Evolutionary conservation across 2,329 filamentous ascomycete species (phyloP), one percentile per base, ranked within the genome.

Genomic region (Fusarium caatingaense): DNA sequence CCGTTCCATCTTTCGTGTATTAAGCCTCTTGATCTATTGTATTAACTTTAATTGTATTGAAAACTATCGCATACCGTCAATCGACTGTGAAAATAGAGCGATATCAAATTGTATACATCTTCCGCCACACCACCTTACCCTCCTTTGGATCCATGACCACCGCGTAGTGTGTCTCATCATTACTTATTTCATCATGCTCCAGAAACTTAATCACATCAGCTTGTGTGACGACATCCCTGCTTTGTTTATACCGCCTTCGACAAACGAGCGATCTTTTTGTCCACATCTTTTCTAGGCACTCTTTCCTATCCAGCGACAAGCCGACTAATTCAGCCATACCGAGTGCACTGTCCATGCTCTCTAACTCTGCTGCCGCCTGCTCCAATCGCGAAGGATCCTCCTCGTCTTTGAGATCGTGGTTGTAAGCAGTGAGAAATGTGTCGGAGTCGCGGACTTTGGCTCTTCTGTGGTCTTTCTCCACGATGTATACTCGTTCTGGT

Each of bases 131-230:
- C 1, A 83, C 76, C 40, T 80, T 79, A 13, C 84, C 83, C 0
- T 79, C 81, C 60, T 81, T 79, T 0, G 84, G 83, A 46, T 87
- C 84, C 71, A 83, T 84, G 13, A 85, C 80, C 8, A 76, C 73
- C 1, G 76, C 77, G 12, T 78, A 80, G 57, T 79, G 78, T 8
- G 78, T 79, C 56, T 75, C 72, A 1, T 71, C 72, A 44, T 78
- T 77, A 21, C 63, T 72, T 18, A 78, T 76, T 10, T 72, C 56
- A 10, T 66, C 58, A 23, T 75, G 58, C n/a, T 70, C 48, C 6
- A 79, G 34, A 32, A 79, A 69, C 1, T 45, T 25, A 1, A 76
- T n/a, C 6, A 78, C 75, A 48, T 77, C 76, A 0, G 66, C 40
- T 1, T 61, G 16, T 5, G 56, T 62, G 2, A 78, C 72, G 0